phyloP scores from a whole-genome alignment of 2,329 filamentous ascomycete genomes.

The Penicillium paneum region DNA sequence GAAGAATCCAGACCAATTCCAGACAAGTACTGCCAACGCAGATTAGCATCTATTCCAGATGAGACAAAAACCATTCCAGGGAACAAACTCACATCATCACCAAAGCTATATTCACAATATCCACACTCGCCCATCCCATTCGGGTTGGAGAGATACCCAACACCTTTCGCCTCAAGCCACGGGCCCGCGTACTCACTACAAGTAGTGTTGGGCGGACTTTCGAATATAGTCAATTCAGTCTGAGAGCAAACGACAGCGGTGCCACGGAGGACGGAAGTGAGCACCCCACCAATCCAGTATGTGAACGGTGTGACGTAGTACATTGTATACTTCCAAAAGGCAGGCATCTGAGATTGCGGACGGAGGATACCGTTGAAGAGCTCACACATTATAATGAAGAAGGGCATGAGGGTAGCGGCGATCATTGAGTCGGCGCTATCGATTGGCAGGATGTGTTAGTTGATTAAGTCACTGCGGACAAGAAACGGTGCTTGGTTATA shows the following conservation, averaged over 20 bases:
- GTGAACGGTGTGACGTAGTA: slow-evolving; percentile 86
- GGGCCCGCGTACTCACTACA: slow-evolving; percentile 70
- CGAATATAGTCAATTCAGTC: slow-evolving; percentile 66
- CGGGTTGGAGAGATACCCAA: slow-evolving; percentile 65
- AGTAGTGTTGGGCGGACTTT: slow-evolving; percentile 60
- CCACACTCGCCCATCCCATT: slow-evolving; percentile 64
- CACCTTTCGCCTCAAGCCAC: slow-evolving; percentile 64
- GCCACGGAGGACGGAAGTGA: slow-evolving; percentile 70
- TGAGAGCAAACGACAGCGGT: slow-evolving; percentile 59
- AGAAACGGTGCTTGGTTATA: background rate
- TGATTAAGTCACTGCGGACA: background rate
- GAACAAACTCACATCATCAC: slow-evolving; percentile 31
- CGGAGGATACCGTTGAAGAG: slow-evolving; percentile 87
- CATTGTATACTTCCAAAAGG: slow-evolving; percentile 74
- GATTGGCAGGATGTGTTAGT: slow-evolving; percentile 1
- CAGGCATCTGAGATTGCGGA: slow-evolving; percentile 70
- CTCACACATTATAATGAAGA: slow-evolving; percentile 77
- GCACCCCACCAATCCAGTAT: slow-evolving; percentile 73
- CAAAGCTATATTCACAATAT: slow-evolving; percentile 69
- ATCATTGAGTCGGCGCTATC: slow-evolving; percentile 60
- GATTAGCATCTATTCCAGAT: slow-evolving; percentile 1
- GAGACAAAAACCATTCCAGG: background rate
- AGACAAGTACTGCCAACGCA: slow-evolving; percentile 27
- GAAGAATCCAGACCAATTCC: slow-evolving; percentile 30
- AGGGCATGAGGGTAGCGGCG: slow-evolving; percentile 74